Evolutionary conservation across 768 basidiomycete genomes (phyloP), one percentile per base, ranked within the genome.

Genomic region (Suillus alpinus): DNA sequence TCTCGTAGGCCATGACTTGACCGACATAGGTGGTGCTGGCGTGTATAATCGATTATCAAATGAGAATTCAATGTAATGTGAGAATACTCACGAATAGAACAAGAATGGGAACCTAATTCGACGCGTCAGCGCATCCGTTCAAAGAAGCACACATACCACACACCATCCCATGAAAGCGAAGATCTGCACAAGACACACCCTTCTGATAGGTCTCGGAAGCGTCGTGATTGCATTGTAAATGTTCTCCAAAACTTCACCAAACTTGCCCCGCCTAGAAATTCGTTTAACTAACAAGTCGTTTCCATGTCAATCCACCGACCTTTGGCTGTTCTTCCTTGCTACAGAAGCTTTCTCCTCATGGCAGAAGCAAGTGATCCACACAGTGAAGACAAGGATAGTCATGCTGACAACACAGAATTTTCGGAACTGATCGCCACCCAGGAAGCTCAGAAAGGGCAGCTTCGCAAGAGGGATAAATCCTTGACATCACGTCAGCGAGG

Each of bases 151-250:
- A 49, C 13, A 47, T 13, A 0, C 12, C 26, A 76, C 85, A 32
- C 66, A 89, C 92, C 95, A 98, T 65, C 93, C 94, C 93, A 96
- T 96, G 72, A 96, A 98, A 2, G 95, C 95, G 70, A 93, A 95
- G 18, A 98, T 75, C 69, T 98, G 95, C 3, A 97, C 95, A 68
- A 89, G 87, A 71, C 95, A 98, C 12, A 98, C 95, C 31, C 92
- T 84, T 55, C 87, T 85, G 47, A 98, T 88, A 13, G 94, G 89
- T 64, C 83, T 86, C 0, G 95, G 95, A 49, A 98, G 83, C 52
- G 86, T 86, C 46, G 83, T 69, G 10, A 93, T 78, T 5, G 95
- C 89, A 34, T 72, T 79, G 65, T 84, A 83, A 46, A 98, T 97
- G 66, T 91, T 94, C 47, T 82, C 77, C 43, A 94, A 69, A n/a